Conservation (phyloP, 2,329 filamentous ascomycete species). For the Phoma sp. region DNA sequence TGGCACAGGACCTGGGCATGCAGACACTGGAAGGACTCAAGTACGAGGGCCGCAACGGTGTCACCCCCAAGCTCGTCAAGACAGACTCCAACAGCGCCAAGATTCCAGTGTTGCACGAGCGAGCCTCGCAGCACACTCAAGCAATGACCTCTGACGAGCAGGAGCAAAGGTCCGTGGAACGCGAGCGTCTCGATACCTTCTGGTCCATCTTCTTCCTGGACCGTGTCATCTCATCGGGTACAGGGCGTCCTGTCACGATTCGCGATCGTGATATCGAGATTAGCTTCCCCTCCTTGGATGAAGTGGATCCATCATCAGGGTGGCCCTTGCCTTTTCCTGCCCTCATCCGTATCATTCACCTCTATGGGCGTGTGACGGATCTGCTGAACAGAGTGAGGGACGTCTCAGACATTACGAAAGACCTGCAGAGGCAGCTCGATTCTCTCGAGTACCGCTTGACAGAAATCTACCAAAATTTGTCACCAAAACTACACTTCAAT, state of each 20-base stretch:
- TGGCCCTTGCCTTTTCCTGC: slow-evolving; percentile 82
- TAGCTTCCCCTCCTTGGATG: slow-evolving; percentile 66
- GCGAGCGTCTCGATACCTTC: slow-evolving; percentile 84
- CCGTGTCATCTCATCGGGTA: slow-evolving; percentile 84
- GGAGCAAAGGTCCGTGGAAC: slow-evolving; percentile 72
- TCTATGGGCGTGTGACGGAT: slow-evolving; percentile 85
- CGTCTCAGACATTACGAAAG: slow-evolving; percentile 74
- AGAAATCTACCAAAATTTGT: slow-evolving; percentile 74
- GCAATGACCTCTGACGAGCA: slow-evolving; percentile 41
- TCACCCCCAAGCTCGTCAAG: slow-evolving; percentile 64
- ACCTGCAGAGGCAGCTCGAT: slow-evolving; percentile 73
- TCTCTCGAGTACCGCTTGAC: slow-evolving; percentile 85
- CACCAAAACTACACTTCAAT: slow-evolving; percentile 79
- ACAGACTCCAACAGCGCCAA: slow-evolving; percentile 37
- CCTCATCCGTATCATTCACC: slow-evolving; percentile 81
- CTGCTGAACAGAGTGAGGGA: slow-evolving; percentile 81
- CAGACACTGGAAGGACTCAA: slow-evolving; percentile 80
- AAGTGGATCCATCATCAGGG: slow-evolving; percentile 61
- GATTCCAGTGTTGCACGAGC: slow-evolving; percentile 59
- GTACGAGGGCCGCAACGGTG: slow-evolving; percentile 61
- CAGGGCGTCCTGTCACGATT: slow-evolving; percentile 81
- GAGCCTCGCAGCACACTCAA: slow-evolving; percentile 57
- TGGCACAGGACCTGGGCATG: slow-evolving; percentile 80
- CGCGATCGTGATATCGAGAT: slow-evolving; percentile 86
- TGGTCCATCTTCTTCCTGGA: slow-evolving; percentile 92